Evolutionary conservation across 257 asterid genomes (phyloP).

Genomic region (Fraxinus quadrangulata): DNA sequence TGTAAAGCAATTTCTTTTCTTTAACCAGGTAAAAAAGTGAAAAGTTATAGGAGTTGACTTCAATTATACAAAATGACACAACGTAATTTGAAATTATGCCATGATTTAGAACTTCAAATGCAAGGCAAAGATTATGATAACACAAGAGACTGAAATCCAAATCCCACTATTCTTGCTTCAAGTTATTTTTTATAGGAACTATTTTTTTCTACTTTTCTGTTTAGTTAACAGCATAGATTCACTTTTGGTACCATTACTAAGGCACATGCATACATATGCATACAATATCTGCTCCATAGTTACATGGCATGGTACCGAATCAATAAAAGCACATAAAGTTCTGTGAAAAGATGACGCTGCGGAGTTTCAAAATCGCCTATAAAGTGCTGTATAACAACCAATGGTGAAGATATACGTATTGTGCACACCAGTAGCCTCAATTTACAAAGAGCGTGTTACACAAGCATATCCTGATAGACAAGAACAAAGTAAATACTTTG

Average conservation of each 20-base stretch:
- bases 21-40: not conserved
- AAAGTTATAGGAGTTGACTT: not conserved
- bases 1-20: conserved; percentile 8
- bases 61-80: not conserved
- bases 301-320: too few relatives aligned
- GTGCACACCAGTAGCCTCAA: conserved; percentile 3
- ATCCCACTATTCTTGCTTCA: not conserved
- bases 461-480: conserved; percentile 15
- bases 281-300: not conserved
- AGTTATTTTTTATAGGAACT: conserved; percentile 3
- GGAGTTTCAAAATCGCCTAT: too few relatives aligned
- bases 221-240: not conserved
- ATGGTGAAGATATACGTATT: too few relatives aligned
- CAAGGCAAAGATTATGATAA: not conserved
- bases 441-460: conserved; percentile 1
- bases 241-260: conserved; percentile 5
- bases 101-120: conserved; percentile 1
- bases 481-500: not conserved
- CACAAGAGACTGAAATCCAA: conserved; percentile 7
- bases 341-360: too few relatives aligned
- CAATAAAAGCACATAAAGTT: too few relatives aligned
- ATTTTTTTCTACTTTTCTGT: not conserved
- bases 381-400: too few relatives aligned
- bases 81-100: not conserved
- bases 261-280: conserved; percentile 5